phyloP scores from a whole-genome alignment of 768 basidiomycete genomes.

The Cystofilobasidium ferigula region DNA sequence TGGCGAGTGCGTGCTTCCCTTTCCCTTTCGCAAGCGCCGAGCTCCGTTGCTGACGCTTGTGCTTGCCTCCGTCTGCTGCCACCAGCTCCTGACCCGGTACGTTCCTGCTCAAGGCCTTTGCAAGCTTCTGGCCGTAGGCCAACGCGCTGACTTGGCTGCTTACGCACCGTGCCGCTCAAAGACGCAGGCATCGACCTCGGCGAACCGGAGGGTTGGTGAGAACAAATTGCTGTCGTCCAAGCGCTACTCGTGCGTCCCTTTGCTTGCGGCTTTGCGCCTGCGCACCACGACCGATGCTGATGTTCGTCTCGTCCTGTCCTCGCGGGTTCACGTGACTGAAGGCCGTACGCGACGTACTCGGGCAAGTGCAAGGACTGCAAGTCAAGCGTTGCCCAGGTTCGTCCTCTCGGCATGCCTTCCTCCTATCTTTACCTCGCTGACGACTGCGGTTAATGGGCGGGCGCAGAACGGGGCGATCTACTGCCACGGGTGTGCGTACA shows the following conservation, averaged over 20 bases:
- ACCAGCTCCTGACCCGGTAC: constrained; percentile 35
- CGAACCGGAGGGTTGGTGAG: constrained; percentile 37
- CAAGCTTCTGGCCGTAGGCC: constrained; percentile 4
- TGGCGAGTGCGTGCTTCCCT: not conserved
- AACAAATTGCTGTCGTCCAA: constrained; percentile 37
- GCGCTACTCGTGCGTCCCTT: constrained; percentile 29
- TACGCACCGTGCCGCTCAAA: not conserved
- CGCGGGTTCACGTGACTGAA: too few relatives aligned
- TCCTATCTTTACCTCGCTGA: not conserved
- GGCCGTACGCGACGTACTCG: constrained; percentile 28
- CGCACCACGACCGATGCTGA: constrained; percentile 29
- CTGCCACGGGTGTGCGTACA: constrained; percentile 31
- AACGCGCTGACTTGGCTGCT: not conserved
- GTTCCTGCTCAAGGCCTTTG: not conserved
- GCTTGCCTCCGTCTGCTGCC: too few relatives aligned
- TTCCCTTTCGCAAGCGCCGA: not conserved
- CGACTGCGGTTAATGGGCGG: too few relatives aligned
- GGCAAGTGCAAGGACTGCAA: constrained; percentile 39
- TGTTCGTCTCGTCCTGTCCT: constrained; percentile 25
- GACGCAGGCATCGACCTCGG: constrained; percentile 33
- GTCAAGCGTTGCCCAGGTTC: constrained; percentile 26
- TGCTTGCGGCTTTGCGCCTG: not conserved
- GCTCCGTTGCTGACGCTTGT: constrained; percentile 17
- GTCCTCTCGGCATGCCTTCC: not conserved
- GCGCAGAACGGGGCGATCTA: constrained; percentile 35